A percentile compares a stretch with the other conserved stretches of the same genome.
Evolutionary conservation across 305 asterid species (phyloP).

Genomic region (Solanum hybrid): DNA sequence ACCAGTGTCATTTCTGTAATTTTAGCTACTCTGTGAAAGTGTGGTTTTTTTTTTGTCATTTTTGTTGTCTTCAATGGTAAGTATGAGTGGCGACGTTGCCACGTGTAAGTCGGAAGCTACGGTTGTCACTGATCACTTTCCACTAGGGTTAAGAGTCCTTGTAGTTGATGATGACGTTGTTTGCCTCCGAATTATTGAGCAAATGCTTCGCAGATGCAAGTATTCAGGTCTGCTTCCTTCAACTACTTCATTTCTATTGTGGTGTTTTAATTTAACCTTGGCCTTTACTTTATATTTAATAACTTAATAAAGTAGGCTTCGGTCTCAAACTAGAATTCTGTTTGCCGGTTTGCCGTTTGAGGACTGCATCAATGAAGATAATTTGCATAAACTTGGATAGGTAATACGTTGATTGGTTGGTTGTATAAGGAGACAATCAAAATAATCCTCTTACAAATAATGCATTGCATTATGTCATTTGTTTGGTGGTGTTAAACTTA

Average conservation of each 20-base stretch:
- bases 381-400: neutral
- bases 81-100: neutral
- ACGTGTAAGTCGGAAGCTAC: conserved; percentile 22
- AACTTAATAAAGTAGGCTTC: neutral
- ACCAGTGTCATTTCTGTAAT: neutral
- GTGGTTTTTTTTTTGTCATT: neutral
- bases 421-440: neutral
- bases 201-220: conserved; percentile 69
- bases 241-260: neutral
- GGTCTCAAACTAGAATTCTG: neutral
- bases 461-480: neutral
- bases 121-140: conserved; percentile 53
- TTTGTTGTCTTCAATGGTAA: neutral
- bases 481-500: neutral
- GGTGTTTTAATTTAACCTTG: neutral
- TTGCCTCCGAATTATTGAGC: conserved; percentile 60
- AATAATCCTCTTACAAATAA: neutral
- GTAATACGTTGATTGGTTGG: neutral
- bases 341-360: neutral
- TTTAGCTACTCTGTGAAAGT: conserved; percentile 6
- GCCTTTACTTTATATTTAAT: neutral
- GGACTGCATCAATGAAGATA: neutral
- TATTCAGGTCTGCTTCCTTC: conserved; percentile 38
- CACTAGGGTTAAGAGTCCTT: conserved; percentile 66
- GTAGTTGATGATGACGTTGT: conserved; percentile 68